Base-by-base conservation (phyloP, 2,329 filamentous ascomycete genomes). In the Volutella citrinella region DNA sequence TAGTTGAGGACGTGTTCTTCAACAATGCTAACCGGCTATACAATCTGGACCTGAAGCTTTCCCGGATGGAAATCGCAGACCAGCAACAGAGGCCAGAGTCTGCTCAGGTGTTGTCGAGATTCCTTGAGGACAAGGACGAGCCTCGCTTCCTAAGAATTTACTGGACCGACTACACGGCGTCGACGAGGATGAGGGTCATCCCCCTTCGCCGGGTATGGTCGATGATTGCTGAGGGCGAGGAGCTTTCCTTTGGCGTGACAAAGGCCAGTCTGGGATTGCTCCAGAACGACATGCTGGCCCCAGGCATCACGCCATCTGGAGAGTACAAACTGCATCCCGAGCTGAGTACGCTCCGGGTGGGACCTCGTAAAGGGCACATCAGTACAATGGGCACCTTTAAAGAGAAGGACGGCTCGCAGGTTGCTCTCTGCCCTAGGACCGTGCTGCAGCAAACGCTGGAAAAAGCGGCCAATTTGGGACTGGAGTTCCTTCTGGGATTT, bases 161-260 rank as follows among this genome's bases (percentile, higher is more conserved):
- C 57, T 94, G 84, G 79, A 66, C 84, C 16, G 87, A 94, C 59
- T 83, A 85, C 57, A 87, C 85, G n/a, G 78, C 78, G 3, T 83
- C 75, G 4, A 57, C 80, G 1, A 74, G 84, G 12, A 72, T 78
- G 45, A 76, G 85, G 4, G 74, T 87, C 42, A 61, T 93, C 3
- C 85, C 87, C 0, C 70, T 84, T 26, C 64, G 68, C 2, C 70
- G 73, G 24, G 75, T 81, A 16, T 53, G 68, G 19, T 65, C 65
- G 4, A 60, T 72, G 6, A 53, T 80, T 0, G 52, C 59, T 17
- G 59, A 64, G 13, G 59, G 69, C 22, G 65, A 69, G 11, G 63
- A 67, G 19, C 50, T 69, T 5, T 54, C 65, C 10, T 66, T 87
- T 12, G 74, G 78, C 5, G 74, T 91, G 38, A 76, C 84, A 2